Base-by-base conservation (phyloP, 2,329 filamentous ascomycete species). In the Tolypocladium tropicale region DNA sequence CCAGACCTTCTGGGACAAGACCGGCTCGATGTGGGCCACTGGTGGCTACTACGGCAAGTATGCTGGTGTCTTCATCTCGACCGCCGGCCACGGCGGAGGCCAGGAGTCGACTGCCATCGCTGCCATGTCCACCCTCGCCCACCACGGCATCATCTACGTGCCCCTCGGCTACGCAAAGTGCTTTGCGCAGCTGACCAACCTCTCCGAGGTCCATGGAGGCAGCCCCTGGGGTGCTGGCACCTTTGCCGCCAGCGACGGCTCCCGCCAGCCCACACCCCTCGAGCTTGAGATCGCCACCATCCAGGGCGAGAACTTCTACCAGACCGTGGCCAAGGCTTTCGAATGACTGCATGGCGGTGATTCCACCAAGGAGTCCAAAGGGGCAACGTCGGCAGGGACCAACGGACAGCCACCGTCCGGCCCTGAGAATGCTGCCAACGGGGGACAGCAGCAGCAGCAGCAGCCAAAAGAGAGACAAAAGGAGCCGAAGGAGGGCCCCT, bases 101-200 rank as follows among this genome's bases (percentile, higher is more conserved):
- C 94, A 99, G 78, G 94, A 99, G 78, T 86, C 84, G 56, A 99
- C 94, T 52, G 86, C 82, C 63, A 76, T 96, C 61, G 79, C 86
- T 36, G 77, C 86, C 70, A 84, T 97, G 83, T 90, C 86, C 68
- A 97, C 93, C 21, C 78, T 97, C 55, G 73, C 86, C 59, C 94
- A 97, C 77, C 94, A 97, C 78, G 94, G 94, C 67, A 88, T 97
- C 76, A 87, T 94, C 79, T 97, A 88, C 72, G 91, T 97, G n/a
- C 94, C 94, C 52, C 80, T 97, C 55, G 94, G 94, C 56, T 97
- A 95, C 80, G 86, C 89, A 75, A 89, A 86, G 66, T 76, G 84
- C 53, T 96, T 96, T 69, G 70, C 69, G 58, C 74, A 84, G 61
- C 74, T 96, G 62, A 70, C 85, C 62, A 86, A 92, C 74, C 72